These are phyloP conservation scores for Phanerodontia chrysosporium DNA, from an alignment of 768 basidiomycete genomes.

Conservation along the genomic window DNA sequence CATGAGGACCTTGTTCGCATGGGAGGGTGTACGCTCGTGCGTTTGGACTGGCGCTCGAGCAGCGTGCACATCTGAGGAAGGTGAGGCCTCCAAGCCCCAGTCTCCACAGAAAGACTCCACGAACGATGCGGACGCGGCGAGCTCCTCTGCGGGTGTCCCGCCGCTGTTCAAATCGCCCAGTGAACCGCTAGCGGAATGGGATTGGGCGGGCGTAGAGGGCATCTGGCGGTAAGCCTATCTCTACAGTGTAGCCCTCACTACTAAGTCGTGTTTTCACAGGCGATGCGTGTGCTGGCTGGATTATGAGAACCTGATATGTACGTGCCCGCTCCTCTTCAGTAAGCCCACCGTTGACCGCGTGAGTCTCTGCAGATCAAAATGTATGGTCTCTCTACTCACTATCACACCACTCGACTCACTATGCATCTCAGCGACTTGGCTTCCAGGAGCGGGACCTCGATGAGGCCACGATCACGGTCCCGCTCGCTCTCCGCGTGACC, in stretches of 20 bases:
- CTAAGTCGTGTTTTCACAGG: slow-evolving; percentile 4
- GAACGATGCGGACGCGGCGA: neutral
- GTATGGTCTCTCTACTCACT: too few relatives aligned
- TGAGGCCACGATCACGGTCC: slow-evolving; percentile 52
- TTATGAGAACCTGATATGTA: slow-evolving; percentile 18
- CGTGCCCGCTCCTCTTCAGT: neutral
- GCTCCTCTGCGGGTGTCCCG: neutral
- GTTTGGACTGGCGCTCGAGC: neutral
- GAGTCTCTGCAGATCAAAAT: too few relatives aligned
- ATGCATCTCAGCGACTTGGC: slow-evolving; percentile 6
- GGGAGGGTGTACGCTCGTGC: neutral
- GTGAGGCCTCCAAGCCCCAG: neutral
- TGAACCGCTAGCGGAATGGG: slow-evolving; percentile 11
- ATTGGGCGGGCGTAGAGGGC: slow-evolving; percentile 26
- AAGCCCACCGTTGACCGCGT: too few relatives aligned
- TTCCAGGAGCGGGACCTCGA: slow-evolving; percentile 18
- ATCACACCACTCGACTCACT: too few relatives aligned
- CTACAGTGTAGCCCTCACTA: neutral
- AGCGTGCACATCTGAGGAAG: neutral
- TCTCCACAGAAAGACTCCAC: neutral
- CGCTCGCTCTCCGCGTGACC: slow-evolving; percentile 40
- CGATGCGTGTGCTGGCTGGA: slow-evolving; percentile 24
- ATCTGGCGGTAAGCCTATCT: slow-evolving; percentile 16
- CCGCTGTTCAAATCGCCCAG: neutral
- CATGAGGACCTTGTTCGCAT: neutral